These are phyloP conservation scores for Corylus americana DNA, from an alignment of 306 rosid species.

Conservation along the genomic window DNA sequence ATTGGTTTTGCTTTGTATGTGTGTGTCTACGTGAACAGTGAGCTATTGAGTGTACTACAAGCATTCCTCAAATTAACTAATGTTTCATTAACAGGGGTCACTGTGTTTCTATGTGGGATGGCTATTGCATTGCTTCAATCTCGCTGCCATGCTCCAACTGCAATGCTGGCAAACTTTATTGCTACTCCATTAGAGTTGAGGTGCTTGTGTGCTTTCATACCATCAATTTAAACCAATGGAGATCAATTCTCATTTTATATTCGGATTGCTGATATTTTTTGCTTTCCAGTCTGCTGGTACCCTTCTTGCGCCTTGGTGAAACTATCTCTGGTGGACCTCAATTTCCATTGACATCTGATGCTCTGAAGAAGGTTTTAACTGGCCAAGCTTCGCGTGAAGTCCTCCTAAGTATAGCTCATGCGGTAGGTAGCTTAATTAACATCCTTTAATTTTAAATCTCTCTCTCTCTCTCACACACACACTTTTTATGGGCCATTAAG, in stretches of 20 bases:
- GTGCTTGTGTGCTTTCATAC: conserved; percentile 38
- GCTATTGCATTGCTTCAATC: conserved; percentile 73
- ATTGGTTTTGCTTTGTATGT: neutral
- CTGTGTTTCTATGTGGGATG: conserved; percentile 75
- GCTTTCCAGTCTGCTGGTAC: conserved; percentile 70
- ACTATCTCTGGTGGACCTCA: conserved; percentile 66
- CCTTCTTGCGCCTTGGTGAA: conserved; percentile 94
- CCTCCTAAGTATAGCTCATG: conserved; percentile 68
- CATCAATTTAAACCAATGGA: conserved; percentile 3
- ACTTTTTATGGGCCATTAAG: neutral
- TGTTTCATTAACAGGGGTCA: conserved; percentile 59
- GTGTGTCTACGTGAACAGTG: neutral
- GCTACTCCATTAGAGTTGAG: conserved; percentile 94
- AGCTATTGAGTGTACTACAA: neutral
- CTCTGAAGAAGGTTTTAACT: conserved; percentile 74
- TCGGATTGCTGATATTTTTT: conserved; percentile 11
- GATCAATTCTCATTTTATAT: neutral
- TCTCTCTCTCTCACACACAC: neutral
- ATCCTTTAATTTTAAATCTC: neutral
- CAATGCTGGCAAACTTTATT: conserved; percentile 81
- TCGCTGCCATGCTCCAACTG: conserved; percentile 80
- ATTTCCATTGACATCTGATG: conserved; percentile 86
- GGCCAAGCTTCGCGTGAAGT: conserved; percentile 82
- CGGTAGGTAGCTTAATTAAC: conserved; percentile 51
- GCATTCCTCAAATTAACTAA: conserved; percentile 5